These are phyloP conservation scores for Phytopythium ostracodes DNA, from an alignment of 352 stramenopile genomes.

Conservation along the genomic window DNA sequence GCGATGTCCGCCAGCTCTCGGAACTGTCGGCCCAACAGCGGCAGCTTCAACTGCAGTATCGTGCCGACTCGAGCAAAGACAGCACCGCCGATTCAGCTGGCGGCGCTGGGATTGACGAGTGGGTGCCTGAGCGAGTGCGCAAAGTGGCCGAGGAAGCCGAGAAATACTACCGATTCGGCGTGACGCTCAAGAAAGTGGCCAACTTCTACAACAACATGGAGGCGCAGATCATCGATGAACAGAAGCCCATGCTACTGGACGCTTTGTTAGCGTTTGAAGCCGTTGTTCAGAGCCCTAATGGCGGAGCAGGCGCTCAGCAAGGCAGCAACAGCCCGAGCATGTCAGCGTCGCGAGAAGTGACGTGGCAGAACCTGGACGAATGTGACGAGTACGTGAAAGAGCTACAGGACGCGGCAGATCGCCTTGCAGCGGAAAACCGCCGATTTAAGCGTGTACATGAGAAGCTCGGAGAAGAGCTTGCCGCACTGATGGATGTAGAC, in stretches of 20 bases:
- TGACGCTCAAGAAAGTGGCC: constrained; percentile 94
- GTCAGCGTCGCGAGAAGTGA: constrained; percentile 46
- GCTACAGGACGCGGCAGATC: constrained; percentile 87
- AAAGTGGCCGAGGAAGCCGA: constrained; percentile 85
- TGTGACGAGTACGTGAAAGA: constrained; percentile 92
- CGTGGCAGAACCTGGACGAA: constrained; percentile 89
- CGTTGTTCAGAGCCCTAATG: constrained; percentile 48
- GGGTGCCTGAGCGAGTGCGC: constrained; percentile 63
- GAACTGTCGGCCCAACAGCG: constrained; percentile 74
- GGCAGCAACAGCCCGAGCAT: constrained; percentile 41
- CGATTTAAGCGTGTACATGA: constrained; percentile 88
- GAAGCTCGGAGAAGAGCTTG: constrained; percentile 71
- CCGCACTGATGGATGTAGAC: constrained; percentile 88
- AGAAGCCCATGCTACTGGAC: constrained; percentile 94
- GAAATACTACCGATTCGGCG: constrained; percentile 92
- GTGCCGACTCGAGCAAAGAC: constrained; percentile 5
- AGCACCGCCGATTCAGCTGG: neutral
- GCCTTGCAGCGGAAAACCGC: constrained; percentile 88
- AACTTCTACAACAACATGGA: constrained; percentile 98
- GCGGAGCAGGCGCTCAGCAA: constrained; percentile 32
- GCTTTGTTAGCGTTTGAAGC: constrained; percentile 91
- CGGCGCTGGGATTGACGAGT: constrained; percentile 28
- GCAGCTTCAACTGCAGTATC: constrained; percentile 11
- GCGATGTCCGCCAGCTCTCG: constrained; percentile 89
- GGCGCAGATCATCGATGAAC: constrained; percentile 91